Percentiles rank a stretch among this genome's conserved stretches.
Conservation (phyloP, 163 green algal genomes). For the Coccomyxa subellipsoidea region DNA sequence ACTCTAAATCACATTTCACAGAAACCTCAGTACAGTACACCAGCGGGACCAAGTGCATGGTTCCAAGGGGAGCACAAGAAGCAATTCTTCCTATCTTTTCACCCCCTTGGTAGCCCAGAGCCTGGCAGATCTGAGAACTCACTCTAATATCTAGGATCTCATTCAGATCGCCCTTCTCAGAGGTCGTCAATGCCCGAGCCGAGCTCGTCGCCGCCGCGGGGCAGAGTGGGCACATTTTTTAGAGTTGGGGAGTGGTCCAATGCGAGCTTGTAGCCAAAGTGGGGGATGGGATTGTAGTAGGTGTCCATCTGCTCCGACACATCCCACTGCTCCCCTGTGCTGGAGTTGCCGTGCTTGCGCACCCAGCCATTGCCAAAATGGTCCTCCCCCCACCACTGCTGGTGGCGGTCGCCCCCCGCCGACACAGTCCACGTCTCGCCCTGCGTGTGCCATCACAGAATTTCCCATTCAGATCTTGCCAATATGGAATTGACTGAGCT, state of each 20-base stretch:
- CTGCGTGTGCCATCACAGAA: too few relatives aligned
- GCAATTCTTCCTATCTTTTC: too few relatives aligned
- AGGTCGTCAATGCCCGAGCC: slow-evolving; percentile 21
- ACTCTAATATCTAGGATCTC: too few relatives aligned
- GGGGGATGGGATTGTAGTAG: slow-evolving; percentile 89
- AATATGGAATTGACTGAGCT: too few relatives aligned
- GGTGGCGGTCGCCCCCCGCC: slow-evolving; percentile 50
- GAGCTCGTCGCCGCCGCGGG: slow-evolving; percentile 32
- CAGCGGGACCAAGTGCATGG: too few relatives aligned
- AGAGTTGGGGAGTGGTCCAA: slow-evolving; percentile 69
- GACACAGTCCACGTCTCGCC: slow-evolving; percentile 64
- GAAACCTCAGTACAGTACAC: too few relatives aligned
- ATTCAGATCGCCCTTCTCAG: too few relatives aligned
- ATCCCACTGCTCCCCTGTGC: slow-evolving; percentile 76
- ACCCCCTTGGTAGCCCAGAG: too few relatives aligned
- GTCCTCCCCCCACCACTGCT: slow-evolving; percentile 81
- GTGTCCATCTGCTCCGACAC: slow-evolving; percentile 76
- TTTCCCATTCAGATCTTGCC: too few relatives aligned
- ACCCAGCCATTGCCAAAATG: slow-evolving; percentile 73
- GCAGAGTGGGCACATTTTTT: slow-evolving; percentile 40
- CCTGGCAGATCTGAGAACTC: too few relatives aligned
- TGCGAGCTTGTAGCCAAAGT: slow-evolving; percentile 76
- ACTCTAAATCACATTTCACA: too few relatives aligned
- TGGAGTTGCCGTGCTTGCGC: slow-evolving; percentile 79
- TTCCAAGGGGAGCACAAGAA: too few relatives aligned